Evolutionary conservation across 2,329 filamentous ascomycete genomes (phyloP), one percentile per base, ranked within the genome.

Genomic region (Ceratocystis harringtonii): DNA sequence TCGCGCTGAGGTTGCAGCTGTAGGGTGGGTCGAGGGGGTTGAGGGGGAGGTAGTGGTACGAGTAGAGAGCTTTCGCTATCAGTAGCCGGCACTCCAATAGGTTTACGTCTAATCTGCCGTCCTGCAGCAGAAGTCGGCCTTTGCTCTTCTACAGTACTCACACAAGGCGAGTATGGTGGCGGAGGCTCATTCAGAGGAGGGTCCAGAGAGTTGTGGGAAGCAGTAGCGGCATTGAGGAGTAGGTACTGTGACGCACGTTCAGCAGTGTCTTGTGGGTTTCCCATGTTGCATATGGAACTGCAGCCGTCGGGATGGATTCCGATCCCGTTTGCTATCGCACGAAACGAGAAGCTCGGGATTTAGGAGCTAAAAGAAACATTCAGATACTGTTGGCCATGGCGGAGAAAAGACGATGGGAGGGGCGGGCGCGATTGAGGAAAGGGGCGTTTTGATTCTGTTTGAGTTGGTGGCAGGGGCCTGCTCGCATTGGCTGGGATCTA

Each of bases 101-200:
- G 64, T n/a, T 65, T 65, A 19, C 64, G 43, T 45, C 45, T 43
- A 19, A 65, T 62, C 43, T 45, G 36, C n/a, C 57, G 64, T 7
- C 43, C 58, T 17, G 28, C 52, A 7, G 52, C 28, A 36, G 52
- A 36, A 17, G 52, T 15, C 7, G 52, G 52, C 28, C 52, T 36
- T 30, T n/a, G 52, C 28, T 58, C 25, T 36, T 58, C 52, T 32
- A 32, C n/a, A 30, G 25, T 30, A 7, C 22, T 10, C 15, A 12
- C 17, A 19, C n/a, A 32, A 1, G 28, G 28, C 7, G 52, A 58
- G 28, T 58, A 58, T 32, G 52, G 52, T n/a, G 52, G 52, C 52
- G 52, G 52, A 3, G 52, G 52, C 52, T 58, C 52, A 36, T n/a
- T 58, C 7, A 32, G 52, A 10, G 17, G 52, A 36, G 52, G n/a